These are phyloP conservation scores for Stachybotrys elegans DNA, from an alignment of 2,329 filamentous ascomycete genomes.

Conservation along the genomic window DNA sequence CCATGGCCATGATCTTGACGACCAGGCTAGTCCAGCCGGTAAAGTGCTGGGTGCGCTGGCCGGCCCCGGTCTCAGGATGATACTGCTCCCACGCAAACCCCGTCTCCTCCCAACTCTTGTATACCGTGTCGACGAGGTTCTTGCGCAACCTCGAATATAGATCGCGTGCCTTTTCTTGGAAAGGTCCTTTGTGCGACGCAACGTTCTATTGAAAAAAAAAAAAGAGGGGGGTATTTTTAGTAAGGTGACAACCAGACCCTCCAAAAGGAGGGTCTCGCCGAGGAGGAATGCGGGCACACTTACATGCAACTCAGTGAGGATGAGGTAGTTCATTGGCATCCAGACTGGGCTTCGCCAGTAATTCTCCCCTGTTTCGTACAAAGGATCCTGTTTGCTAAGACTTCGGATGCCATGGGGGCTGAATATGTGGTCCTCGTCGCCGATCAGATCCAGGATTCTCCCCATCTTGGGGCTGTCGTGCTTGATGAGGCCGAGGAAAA, in stretches of 20 bases:
- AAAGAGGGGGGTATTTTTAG: no score
- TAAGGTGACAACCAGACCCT: no score
- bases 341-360: conserved; percentile 95
- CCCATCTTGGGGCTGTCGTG: conserved; percentile 70
- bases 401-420: conserved; percentile 84
- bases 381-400: conserved; percentile 74
- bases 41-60: conserved; percentile 96
- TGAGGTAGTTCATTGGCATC: conserved; percentile 95
- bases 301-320: conserved; percentile 72
- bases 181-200: conserved; percentile 61
- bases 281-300: no score
- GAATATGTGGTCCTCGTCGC: conserved; percentile 82
- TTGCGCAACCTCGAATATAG: conserved; percentile 73
- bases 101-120: conserved; percentile 79
- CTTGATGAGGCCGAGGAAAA: conserved; percentile 75
- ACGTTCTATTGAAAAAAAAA: conserved; percentile 41
- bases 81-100: conserved; percentile 99
- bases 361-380: conserved; percentile 89
- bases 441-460: conserved; percentile 70
- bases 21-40: conserved; percentile 98
- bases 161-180: conserved; percentile 61
- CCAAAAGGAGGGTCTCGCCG: no score
- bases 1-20: conserved; percentile 96
- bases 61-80: conserved; percentile 83
- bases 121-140: conserved; percentile 87